A percentile compares a stretch with the other conserved stretches of the same genome.
These are phyloP conservation scores for Tricholoma matsutake DNA, from an alignment of 768 basidiomycete species.

Conservation along the genomic window DNA sequence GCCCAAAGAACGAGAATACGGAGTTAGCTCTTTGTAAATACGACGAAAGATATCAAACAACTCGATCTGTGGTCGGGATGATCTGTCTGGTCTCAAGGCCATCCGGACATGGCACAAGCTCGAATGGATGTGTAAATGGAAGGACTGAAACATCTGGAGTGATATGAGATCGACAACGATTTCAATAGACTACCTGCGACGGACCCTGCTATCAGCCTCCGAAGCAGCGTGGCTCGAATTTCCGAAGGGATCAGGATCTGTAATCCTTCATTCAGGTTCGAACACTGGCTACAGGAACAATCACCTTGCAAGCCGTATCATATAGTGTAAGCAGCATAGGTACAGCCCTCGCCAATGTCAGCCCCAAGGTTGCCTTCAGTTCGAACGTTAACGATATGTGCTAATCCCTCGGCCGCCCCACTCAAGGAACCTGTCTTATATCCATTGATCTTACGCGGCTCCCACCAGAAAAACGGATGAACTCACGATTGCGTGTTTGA, in stretches of 20 bases:
- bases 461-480: no score
- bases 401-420: no score
- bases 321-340: constrained; percentile 5
- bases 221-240: neutral
- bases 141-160: neutral
- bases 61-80: neutral
- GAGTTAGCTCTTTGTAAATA: neutral
- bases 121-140: constrained; percentile 6
- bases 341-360: constrained; percentile 1
- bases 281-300: neutral
- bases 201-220: neutral
- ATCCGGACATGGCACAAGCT: constrained; percentile 4
- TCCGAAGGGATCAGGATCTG: constrained; percentile 5
- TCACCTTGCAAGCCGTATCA: constrained; percentile 4
- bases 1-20: neutral
- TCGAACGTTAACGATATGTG: neutral
- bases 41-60: neutral
- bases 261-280: neutral
- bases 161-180: neutral
- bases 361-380: neutral
- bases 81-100: constrained; percentile 6
- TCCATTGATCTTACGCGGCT: no score
- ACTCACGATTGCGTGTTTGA: no score
- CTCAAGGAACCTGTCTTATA: no score
- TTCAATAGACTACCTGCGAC: neutral